Evolutionary conservation across 441 rosid species (phyloP).

Genomic region (Arabidopsis lyrata): DNA sequence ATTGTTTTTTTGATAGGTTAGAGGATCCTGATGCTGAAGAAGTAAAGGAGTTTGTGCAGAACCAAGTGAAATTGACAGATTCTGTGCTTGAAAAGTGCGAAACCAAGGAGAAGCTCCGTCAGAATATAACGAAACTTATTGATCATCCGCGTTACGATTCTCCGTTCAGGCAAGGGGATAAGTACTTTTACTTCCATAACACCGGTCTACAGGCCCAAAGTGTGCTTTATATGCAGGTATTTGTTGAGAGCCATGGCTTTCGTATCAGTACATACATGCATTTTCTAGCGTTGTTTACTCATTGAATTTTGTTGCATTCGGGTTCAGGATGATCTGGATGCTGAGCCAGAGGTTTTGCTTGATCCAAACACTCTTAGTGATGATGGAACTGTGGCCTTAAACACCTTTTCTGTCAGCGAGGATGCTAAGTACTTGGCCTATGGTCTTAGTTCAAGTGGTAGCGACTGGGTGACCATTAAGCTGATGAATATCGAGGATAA

Average conservation of each 20-base stretch:
- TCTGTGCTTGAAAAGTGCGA: conserved; percentile 72
- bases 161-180: conserved; percentile 70
- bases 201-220: conserved; percentile 87
- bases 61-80: conserved; percentile 76
- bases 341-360: conserved; percentile 76
- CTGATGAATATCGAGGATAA: conserved; percentile 73
- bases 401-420: conserved; percentile 65
- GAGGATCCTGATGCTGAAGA: conserved; percentile 94
- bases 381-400: conserved; percentile 87
- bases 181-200: conserved; percentile 86
- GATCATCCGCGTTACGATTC: conserved; percentile 87
- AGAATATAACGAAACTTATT: conserved; percentile 63
- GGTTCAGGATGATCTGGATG: conserved; percentile 77
- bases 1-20: conserved; percentile 56
- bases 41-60: conserved; percentile 72
- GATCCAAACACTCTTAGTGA: conserved; percentile 88
- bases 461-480: conserved; percentile 91
- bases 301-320: conserved; percentile 13
- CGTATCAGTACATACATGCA: conserved; percentile 6
- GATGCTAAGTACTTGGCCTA: conserved; percentile 83
- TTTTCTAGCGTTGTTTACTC: conserved; percentile 18
- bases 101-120: conserved; percentile 61
- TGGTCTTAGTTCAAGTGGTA: conserved; percentile 91
- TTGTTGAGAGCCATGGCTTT: neutral
- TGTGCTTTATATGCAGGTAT: conserved; percentile 82